Conservation (phyloP, 2,329 filamentous ascomycete species). For the Penicillium sp. region DNA sequence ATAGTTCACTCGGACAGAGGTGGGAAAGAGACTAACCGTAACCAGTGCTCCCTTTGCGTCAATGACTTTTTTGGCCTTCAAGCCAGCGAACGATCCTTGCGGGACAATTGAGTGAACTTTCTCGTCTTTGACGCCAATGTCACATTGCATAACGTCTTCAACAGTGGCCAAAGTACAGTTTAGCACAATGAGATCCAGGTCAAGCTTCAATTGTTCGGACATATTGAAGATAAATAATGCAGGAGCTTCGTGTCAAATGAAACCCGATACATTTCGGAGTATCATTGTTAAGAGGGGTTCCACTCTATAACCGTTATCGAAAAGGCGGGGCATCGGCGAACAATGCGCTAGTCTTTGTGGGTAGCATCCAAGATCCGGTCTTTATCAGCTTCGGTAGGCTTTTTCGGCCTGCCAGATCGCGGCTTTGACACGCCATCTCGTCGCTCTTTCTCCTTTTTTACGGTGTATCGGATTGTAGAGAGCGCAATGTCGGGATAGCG, state of each 20-base stretch:
- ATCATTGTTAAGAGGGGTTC: neutral
- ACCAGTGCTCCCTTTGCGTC: conserved; percentile 8
- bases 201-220: neutral
- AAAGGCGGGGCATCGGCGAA: neutral
- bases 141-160: neutral
- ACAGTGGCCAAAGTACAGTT: neutral
- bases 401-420: too few relatives aligned
- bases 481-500: too few relatives aligned
- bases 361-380: too few relatives aligned
- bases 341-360: neutral
- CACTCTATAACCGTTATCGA: neutral
- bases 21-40: neutral
- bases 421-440: too few relatives aligned
- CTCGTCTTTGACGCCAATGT: conserved; percentile 12
- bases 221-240: neutral
- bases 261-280: neutral
- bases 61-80: neutral
- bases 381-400: too few relatives aligned
- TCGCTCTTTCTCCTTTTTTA: too few relatives aligned
- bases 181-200: neutral
- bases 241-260: neutral
- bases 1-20: neutral
- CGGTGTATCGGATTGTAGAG: too few relatives aligned
- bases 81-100: conserved; percentile 1
- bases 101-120: conserved; percentile 7